Conservation (phyloP, 139 green algal species). For the Micractinium sp. region DNA sequence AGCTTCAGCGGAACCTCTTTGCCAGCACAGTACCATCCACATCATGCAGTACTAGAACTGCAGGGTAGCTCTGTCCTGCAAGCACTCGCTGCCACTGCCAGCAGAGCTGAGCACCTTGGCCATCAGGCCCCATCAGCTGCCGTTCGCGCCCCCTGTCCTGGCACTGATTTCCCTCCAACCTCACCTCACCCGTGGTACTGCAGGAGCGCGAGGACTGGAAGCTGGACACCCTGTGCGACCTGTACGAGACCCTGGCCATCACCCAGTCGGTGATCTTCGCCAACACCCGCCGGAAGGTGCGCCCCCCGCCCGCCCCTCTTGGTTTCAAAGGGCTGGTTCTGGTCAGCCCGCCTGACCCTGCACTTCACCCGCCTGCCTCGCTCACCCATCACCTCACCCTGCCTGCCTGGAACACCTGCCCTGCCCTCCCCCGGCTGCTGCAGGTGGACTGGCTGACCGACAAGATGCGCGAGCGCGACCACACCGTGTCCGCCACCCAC, state of each 20-base stretch:
- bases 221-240: constrained; percentile 99
- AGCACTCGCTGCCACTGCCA: not conserved
- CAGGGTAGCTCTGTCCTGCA: not conserved
- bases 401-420: not conserved
- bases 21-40: too few relatives aligned
- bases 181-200: not conserved
- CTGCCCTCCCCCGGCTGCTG: not conserved
- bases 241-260: constrained; percentile 99
- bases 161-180: not conserved
- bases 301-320: not conserved
- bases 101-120: too few relatives aligned
- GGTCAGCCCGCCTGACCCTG: too few relatives aligned
- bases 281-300: constrained; percentile 99
- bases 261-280: constrained; percentile 99
- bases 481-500: constrained; percentile 99
- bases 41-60: too few relatives aligned
- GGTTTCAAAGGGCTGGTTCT: too few relatives aligned
- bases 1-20: too few relatives aligned
- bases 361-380: not conserved
- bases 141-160: not conserved
- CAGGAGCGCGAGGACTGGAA: constrained; percentile 98
- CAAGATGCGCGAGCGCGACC: constrained; percentile 98
- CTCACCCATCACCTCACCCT: not conserved
- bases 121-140: not conserved
- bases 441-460: constrained; percentile 99